Evolutionary conservation across 345 rosid genomes (phyloP).

Genomic region (thale cress (Arabidopsis thaliana)): TAIR10.1 NC_003074.8:16864001-16864500

Average conservation of each 20-base stretch:
- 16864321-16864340: not conserved
- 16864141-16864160: not conserved
- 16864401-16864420: not conserved
- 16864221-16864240: slow-evolving; percentile 5
- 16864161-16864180: not conserved
- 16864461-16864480: not conserved
- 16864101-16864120: not conserved
- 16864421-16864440: slow-evolving; percentile 2
- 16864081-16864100: not conserved
- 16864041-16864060: slow-evolving; percentile 1
- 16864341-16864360: not conserved
- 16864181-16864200: not conserved
- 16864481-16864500: slow-evolving; percentile 4
- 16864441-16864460: not conserved
- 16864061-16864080: not conserved
- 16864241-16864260: not conserved
- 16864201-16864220: slow-evolving; percentile 7
- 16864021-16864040: not conserved
- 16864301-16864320: not conserved
- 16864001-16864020: not conserved
- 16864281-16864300: not conserved
- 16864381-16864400: not conserved
- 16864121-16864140: not conserved
- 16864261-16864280: not conserved
- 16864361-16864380: not conserved